phyloP scores from a whole-genome alignment of 2,329 filamentous ascomycete genomes.

The Pseudofabraea citricarpa region DNA sequence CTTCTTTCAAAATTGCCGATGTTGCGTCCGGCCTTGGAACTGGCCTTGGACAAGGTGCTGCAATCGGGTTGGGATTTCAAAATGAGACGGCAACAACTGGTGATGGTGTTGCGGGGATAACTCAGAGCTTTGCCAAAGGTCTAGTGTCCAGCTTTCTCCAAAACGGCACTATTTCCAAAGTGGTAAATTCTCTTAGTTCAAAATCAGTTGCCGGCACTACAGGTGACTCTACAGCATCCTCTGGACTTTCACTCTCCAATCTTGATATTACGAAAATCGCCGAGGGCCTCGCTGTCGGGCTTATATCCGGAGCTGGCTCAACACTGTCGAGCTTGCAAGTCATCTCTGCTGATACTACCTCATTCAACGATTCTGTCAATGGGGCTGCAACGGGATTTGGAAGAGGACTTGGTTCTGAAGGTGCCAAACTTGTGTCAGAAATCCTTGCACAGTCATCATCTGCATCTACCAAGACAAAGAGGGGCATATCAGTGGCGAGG shows the following conservation, averaged over 20 bases:
- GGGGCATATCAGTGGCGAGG: background rate
- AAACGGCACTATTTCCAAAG: slow-evolving; percentile 27
- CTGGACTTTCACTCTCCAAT: slow-evolving; percentile 15
- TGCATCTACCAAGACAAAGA: background rate
- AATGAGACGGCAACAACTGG: background rate
- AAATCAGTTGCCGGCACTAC: background rate
- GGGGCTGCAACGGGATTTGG: slow-evolving; percentile 32
- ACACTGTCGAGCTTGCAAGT: slow-evolving; percentile 25
- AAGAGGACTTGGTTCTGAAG: slow-evolving; percentile 30
- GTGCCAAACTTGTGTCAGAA: slow-evolving; percentile 26
- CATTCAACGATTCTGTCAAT: slow-evolving; percentile 30
- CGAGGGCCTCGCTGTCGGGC: slow-evolving; percentile 30
- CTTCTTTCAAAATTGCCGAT: background rate
- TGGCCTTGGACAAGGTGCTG: slow-evolving; percentile 13
- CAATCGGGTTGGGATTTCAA: slow-evolving; percentile 14
- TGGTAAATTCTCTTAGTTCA: slow-evolving; percentile 6
- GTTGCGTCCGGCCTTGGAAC: slow-evolving; percentile 6
- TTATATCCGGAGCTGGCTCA: slow-evolving; percentile 28
- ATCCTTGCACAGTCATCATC: slow-evolving; percentile 16
- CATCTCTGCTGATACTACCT: slow-evolving; percentile 23
- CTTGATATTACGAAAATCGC: slow-evolving; percentile 25
- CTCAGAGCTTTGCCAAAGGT: slow-evolving; percentile 23
- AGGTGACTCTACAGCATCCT: slow-evolving; percentile 3
- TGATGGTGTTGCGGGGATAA: slow-evolving; percentile 8
- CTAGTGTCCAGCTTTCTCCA: slow-evolving; percentile 28